Evolutionary conservation across 2,329 filamentous ascomycete species (phyloP), one percentile per base, ranked within the genome.

Genomic region (Penicillium nordicum): DNA sequence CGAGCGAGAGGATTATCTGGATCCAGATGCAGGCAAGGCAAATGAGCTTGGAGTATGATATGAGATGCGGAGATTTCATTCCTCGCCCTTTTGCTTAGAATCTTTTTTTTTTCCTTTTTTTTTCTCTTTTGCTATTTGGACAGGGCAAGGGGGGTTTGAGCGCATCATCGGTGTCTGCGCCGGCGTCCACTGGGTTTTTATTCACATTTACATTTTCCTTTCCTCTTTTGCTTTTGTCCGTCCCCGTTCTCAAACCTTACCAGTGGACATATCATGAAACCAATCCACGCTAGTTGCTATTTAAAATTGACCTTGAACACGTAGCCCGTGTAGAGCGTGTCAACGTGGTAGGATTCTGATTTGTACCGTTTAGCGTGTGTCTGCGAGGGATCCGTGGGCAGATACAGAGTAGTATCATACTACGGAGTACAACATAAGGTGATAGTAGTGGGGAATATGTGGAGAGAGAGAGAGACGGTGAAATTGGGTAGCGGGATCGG

Each of bases 1-100:
- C 5, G 94, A 99, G 75, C 84, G 89, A 70, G 86, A 90, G 34
- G 88, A 96, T 69, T 99, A 99, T 73, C 79, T 99, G 50, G 93
- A 88, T 69, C 89, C 89, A 9, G 87, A 88, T 55, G 78, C 80
- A 25, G 82, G 80, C 5, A 75, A 76, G 57, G 77, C 76, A 42
- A 72, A 70, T 21, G 69, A 72, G 27, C 47, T 66, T 7, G 68
- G 65, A 8, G 64, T 67, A 29, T 71, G 51, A 64, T 51, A 41
- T 55, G 40, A 43, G 23, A 32, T 45, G 25, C 18, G 38, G 38
- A 44, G 30, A 29, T 57, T 49, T 46, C 23, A 48, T 52, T 46
- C 32, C 40, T 29, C 30, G 8, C 25, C n/a, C 11, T 43, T 44
- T 48, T 53, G 18, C 16, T 41, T 50, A 36, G n/a, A 18, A 49